Conservation (phyloP, 2,329 filamentous ascomycete genomes). For the Diaporthe destruens region DNA sequence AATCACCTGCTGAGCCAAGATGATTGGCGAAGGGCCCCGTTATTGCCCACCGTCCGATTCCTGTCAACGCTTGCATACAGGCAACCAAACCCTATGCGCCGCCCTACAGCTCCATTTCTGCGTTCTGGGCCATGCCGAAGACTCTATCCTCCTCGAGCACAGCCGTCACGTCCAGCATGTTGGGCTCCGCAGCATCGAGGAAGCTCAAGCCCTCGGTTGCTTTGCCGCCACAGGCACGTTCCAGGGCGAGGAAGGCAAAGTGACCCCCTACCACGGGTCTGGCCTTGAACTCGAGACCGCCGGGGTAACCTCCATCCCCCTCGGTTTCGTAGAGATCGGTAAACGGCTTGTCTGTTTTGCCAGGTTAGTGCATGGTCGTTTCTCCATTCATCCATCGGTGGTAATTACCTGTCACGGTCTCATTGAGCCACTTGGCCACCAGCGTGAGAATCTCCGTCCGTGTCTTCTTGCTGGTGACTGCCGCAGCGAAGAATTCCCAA, state of each 20-base stretch:
- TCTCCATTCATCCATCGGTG: not conserved
- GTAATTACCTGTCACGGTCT: conserved; percentile 74
- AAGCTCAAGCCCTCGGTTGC: conserved; percentile 70
- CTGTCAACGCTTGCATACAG: not conserved
- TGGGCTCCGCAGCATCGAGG: conserved; percentile 55
- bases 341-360: conserved; percentile 73
- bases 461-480: conserved; percentile 77
- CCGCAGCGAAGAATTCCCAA: conserved; percentile 91
- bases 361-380: conserved; percentile 40
- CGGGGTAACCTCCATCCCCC: conserved; percentile 78
- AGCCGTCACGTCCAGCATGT: conserved; percentile 52
- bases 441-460: conserved; percentile 79
- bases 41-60: not conserved
- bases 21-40: not conserved
- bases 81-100: not conserved
- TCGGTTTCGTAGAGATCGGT: conserved; percentile 89
- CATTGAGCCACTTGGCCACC: conserved; percentile 85
- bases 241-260: conserved; percentile 86
- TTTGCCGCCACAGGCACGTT: conserved; percentile 80
- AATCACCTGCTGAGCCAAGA: not conserved
- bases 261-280: conserved; percentile 87
- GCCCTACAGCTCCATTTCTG: conserved; percentile 38
- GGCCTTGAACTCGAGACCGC: conserved; percentile 79
- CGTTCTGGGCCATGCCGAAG: conserved; percentile 35
- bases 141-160: conserved; percentile 44